phyloP scores from a whole-genome alignment of 345 rosid species.

The Corchorus olitorius region DNA sequence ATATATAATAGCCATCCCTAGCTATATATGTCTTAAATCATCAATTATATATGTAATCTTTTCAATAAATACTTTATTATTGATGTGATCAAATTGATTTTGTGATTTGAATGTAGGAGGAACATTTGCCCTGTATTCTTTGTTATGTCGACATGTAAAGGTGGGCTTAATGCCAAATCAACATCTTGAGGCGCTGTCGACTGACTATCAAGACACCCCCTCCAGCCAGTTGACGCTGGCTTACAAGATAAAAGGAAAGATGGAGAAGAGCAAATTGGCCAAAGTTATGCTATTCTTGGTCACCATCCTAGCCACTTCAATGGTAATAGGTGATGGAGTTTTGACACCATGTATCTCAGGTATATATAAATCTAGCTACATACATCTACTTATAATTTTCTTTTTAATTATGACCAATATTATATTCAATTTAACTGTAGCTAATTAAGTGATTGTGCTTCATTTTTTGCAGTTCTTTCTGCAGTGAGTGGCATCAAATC shows the following conservation, averaged over 20 bases:
- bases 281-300: constrained; percentile 56
- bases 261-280: constrained; percentile 42
- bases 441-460: background rate
- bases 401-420: too few species aligned
- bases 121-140: constrained; percentile 74
- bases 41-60: too few species aligned
- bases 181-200: constrained; percentile 31
- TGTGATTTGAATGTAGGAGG: constrained; percentile 45
- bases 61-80: too few species aligned
- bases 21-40: too few species aligned
- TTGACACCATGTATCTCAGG: constrained; percentile 84
- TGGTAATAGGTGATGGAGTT: constrained; percentile 85
- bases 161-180: constrained; percentile 66
- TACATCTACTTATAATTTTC: too few species aligned
- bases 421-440: too few species aligned
- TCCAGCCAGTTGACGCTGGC: constrained; percentile 43
- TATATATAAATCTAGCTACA: constrained; percentile 7
- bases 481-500: constrained; percentile 73
- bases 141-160: constrained; percentile 58
- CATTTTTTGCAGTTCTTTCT: constrained; percentile 55
- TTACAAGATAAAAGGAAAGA: constrained; percentile 45
- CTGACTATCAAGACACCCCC: constrained; percentile 60
- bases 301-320: constrained; percentile 75
- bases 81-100: too few species aligned
- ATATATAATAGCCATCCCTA: too few species aligned